phyloP scores from a whole-genome alignment of 257 asterid genomes.

The Apocynum venetum region DNA sequence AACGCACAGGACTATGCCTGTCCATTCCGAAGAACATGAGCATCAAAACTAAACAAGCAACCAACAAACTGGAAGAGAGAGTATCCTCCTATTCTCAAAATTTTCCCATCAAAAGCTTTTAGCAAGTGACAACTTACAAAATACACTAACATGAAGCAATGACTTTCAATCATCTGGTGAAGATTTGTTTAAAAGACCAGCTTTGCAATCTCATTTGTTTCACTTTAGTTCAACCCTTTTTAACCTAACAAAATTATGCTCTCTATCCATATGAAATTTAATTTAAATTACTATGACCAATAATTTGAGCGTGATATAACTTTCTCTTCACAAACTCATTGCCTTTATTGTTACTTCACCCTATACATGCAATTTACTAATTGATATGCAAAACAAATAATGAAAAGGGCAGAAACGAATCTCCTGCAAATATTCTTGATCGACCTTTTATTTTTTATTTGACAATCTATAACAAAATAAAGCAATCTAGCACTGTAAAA shows the following conservation, averaged over 20 bases:
- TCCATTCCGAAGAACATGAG: neutral
- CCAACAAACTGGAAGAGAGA: neutral
- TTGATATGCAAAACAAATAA: neutral
- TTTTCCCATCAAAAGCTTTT: neutral
- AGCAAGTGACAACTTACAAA: neutral
- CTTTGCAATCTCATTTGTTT: neutral
- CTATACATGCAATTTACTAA: neutral
- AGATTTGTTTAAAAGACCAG: neutral
- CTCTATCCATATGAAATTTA: neutral
- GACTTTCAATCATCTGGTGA: neutral
- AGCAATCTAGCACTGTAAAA: neutral
- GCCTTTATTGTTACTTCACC: neutral
- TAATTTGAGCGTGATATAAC: neutral
- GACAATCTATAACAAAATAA: neutral
- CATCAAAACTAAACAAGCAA: neutral
- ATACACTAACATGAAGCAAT: neutral
- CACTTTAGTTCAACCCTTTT: neutral
- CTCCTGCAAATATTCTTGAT: neutral
- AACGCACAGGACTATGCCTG: neutral
- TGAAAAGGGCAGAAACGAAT: neutral
- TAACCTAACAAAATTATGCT: neutral
- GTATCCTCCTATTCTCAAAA: neutral
- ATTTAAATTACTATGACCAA: neutral
- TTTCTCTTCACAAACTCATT: neutral
- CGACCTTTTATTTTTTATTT: neutral